Conservation (phyloP, 2,329 filamentous ascomycete species). For the Talaromyces sp. region DNA sequence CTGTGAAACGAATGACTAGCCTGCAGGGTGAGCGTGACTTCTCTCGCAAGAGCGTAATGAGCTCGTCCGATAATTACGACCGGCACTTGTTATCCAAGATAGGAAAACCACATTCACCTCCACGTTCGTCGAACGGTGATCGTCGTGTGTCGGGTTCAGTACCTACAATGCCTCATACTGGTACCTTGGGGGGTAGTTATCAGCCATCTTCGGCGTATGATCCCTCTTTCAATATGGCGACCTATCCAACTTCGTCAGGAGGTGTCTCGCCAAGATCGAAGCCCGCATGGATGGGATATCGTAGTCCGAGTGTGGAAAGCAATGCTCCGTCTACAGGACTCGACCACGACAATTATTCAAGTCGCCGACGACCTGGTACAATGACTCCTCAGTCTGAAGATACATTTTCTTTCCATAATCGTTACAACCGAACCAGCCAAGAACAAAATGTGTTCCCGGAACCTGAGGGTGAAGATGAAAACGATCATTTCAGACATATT, state of each 20-base stretch:
- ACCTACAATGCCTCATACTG: slow-evolving; percentile 27
- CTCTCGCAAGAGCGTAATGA: slow-evolving; percentile 51
- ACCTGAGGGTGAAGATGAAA: slow-evolving; percentile 39
- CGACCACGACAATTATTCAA: slow-evolving; percentile 29
- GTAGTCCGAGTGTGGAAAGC: slow-evolving; percentile 40
- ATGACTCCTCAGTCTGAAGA: slow-evolving; percentile 47
- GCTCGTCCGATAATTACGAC: slow-evolving; percentile 57
- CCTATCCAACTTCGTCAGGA: slow-evolving; percentile 28
- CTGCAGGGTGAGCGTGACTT: slow-evolving; percentile 56
- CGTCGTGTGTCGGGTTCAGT: slow-evolving; percentile 18
- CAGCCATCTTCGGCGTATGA: slow-evolving; percentile 4
- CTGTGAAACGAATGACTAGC: slow-evolving; percentile 26
- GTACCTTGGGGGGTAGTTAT: slow-evolving; percentile 18
- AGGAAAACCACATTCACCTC: slow-evolving; percentile 53
- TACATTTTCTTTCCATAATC: slow-evolving; percentile 41
- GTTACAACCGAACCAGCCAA: slow-evolving; percentile 56
- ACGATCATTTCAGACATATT: slow-evolving; percentile 28
- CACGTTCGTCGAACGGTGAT: slow-evolving; percentile 35
- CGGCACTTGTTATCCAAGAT: slow-evolving; percentile 58
- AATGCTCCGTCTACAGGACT: slow-evolving; percentile 35
- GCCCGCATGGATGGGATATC: slow-evolving; percentile 36
- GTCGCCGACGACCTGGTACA: slow-evolving; percentile 43
- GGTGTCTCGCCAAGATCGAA: slow-evolving; percentile 37
- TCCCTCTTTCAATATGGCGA: slow-evolving; percentile 27
- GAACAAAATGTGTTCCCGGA: slow-evolving; percentile 53